A percentile compares a stretch with the other conserved stretches of the same genome.
These are phyloP conservation scores for Stromatinia cepivora DNA, from an alignment of 2,329 filamentous ascomycete genomes.

Conservation along the genomic window DNA sequence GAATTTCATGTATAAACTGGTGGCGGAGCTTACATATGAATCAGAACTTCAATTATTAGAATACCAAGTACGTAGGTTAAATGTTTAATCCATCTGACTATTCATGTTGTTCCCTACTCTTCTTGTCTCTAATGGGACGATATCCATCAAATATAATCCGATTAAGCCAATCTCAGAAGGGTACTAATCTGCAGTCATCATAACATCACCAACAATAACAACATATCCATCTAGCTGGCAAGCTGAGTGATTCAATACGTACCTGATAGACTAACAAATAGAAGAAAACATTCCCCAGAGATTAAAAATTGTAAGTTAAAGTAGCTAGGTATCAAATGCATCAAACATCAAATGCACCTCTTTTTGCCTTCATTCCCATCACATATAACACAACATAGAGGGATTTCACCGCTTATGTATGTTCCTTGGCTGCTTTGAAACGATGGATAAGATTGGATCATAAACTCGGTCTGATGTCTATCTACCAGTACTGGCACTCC, in stretches of 20 bases:
- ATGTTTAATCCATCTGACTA: neutral
- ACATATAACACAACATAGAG: neutral
- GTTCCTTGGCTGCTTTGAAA: neutral
- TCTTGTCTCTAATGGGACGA: neutral
- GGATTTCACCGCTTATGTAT: neutral
- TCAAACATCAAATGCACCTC: neutral
- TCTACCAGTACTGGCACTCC: too few relatives aligned
- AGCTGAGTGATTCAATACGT: neutral
- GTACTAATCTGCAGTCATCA: neutral
- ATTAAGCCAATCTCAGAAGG: slow-evolving; percentile 6
- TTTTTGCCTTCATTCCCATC: neutral
- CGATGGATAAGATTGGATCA: neutral
- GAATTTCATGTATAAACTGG: neutral
- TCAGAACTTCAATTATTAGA: neutral
- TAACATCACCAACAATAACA: neutral
- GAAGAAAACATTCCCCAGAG: neutral
- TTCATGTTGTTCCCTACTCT: neutral
- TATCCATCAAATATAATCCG: neutral
- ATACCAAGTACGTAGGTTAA: neutral
- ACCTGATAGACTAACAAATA: too few relatives aligned
- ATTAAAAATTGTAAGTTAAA: neutral
- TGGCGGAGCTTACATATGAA: slow-evolving; percentile 2
- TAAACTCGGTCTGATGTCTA: too few relatives aligned
- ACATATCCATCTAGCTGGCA: neutral
- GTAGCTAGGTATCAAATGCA: neutral